Base-by-base conservation (phyloP, 192 early-diverging fungal genomes). In the Umbelopsis vinacea region DNA sequence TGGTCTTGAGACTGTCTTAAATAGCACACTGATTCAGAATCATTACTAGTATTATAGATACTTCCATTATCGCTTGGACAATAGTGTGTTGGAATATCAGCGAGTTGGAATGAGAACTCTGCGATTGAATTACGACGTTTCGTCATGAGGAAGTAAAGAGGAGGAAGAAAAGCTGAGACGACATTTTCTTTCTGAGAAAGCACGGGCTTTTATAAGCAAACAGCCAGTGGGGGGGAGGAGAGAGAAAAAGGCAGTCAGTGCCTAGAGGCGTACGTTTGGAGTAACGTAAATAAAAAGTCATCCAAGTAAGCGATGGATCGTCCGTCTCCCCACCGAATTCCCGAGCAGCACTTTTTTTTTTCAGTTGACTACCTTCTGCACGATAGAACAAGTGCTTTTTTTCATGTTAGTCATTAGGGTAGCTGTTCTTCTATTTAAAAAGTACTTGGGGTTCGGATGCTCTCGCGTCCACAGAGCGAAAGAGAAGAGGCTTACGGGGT, bases 261-360 rank as follows among this genome's bases (percentile, higher is more conserved):
- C 40, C 11, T 43, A 43, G 11, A 43, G 40, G 40, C 40, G 40
- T 43, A 43, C 40, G 57, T 0, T 63, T 63, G 57, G 57, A 63
- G 57, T 63, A 63, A 63, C 57, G 57, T 63, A 63, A 63, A 63
- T 63, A 63, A 63, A 63, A 63, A 63, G 33, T 63, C 35, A 63
- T 63, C 33, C 11, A 9, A 54, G 26, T 26, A 22, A 54, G 53
- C 22, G 33, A 22, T 63, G 57, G 57, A 63, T 63, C 57, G 57
- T 63, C 57, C 29, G 29, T 63, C 17, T 43, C 40, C 40, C 40
- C 40, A 1, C 40, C 40, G 11, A 43, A 43, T 19, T 63, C 35
- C 57, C 57, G 57, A 63, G 33, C 21, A 12, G 26, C 57, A 50
- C 14, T 6, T 17, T 50, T 0, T n/a, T 50, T n/a, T n/a, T n/a